phyloP scores from a whole-genome alignment of 75 land plant species.

The Pinus taeda region DNA sequence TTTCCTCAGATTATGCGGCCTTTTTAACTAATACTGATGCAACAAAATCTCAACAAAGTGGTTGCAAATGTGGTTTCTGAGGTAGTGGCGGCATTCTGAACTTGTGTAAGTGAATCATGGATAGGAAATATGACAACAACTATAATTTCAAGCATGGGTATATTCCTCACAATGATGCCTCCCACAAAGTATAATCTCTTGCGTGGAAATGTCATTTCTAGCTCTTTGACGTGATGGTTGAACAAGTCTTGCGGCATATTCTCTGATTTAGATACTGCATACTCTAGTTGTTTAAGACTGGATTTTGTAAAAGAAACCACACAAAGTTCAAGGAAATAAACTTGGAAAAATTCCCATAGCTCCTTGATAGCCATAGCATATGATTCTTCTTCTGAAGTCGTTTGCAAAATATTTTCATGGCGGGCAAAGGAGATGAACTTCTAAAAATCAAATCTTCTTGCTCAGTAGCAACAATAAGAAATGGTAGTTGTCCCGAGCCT shows the following conservation, averaged over 20 bases:
- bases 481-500: conserved; percentile 5
- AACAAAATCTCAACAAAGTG: conserved; percentile 8
- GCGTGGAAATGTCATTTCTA: not conserved
- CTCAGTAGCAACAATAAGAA: conserved; percentile 7
- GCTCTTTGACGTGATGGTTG: not conserved
- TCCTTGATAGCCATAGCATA: too few species aligned
- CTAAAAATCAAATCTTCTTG: not conserved
- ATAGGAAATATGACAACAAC: not conserved
- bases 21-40: conserved; percentile 3
- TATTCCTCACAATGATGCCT: not conserved
- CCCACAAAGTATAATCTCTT: not conserved
- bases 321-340: too few species aligned
- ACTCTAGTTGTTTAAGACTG: not conserved
- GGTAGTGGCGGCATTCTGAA: not conserved
- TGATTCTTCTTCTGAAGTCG: too few species aligned
- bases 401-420: too few species aligned
- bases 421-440: not conserved
- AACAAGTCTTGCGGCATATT: not conserved
- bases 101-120: not conserved
- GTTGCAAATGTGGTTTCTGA: not conserved
- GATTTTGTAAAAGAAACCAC: too few species aligned
- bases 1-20: not conserved
- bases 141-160: not conserved
- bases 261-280: not conserved
- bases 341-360: too few species aligned